A percentile compares a stretch with the other conserved stretches of the same genome.
phyloP scores from a whole-genome alignment of 208 protist species.

The Wallacemonas collosoma region DNA sequence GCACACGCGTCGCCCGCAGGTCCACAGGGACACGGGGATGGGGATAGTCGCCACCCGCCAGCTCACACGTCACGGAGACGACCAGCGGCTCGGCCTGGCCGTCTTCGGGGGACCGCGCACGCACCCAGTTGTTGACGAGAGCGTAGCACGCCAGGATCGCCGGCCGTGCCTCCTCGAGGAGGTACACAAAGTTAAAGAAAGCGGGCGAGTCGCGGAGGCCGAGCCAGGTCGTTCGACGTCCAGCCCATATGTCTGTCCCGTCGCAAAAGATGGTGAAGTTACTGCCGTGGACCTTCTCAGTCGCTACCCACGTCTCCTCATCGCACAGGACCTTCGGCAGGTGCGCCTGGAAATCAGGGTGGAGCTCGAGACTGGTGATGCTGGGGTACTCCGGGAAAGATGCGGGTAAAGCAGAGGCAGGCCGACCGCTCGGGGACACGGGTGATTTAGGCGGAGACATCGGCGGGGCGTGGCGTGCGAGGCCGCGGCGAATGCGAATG shows the following conservation, averaged over 20 bases:
- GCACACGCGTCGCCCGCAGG: conserved; percentile 25
- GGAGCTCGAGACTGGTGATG: conserved; percentile 26
- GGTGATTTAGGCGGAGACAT: background rate
- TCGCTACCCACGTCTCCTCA: conserved; percentile 29
- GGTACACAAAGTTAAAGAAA: conserved; percentile 29
- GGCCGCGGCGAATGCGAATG: conserved; percentile 13
- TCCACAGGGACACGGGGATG: conserved; percentile 31
- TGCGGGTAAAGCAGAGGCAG: background rate
- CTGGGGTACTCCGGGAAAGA: conserved; percentile 27
- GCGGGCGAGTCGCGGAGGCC: conserved; percentile 14
- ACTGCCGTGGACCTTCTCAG: conserved; percentile 41
- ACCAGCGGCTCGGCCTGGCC: background rate
- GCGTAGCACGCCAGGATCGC: conserved; percentile 10
- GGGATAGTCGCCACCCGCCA: conserved; percentile 33
- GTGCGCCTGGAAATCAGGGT: conserved; percentile 9
- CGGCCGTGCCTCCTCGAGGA: conserved; percentile 13
- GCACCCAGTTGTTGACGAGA: conserved; percentile 2
- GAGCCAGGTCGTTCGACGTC: conserved; percentile 25
- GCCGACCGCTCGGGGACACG: background rate
- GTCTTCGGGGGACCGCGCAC: background rate
- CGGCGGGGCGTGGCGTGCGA: background rate
- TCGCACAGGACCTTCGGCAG: background rate
- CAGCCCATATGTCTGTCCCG: conserved; percentile 21
- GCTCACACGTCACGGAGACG: conserved; percentile 27
- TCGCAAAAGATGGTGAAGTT: conserved; percentile 33